A percentile compares a stretch with the other conserved stretches of the same genome.
These are phyloP conservation scores for Mrakia blollopis DNA, from an alignment of 768 basidiomycete species.

Conservation along the genomic window DNA sequence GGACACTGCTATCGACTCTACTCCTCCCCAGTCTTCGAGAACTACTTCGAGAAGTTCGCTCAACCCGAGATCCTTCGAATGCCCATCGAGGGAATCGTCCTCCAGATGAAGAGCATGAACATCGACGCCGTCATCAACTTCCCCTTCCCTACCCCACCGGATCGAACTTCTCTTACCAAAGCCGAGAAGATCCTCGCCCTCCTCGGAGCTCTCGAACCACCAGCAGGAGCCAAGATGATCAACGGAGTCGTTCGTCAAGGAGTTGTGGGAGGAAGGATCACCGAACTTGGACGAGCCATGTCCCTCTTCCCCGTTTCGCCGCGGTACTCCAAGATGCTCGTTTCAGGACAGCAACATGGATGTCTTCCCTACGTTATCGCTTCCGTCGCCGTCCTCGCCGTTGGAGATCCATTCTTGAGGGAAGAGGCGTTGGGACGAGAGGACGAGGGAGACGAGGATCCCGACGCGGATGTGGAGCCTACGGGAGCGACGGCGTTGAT, in stretches of 20 bases:
- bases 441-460: conserved; percentile 50
- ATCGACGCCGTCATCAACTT: conserved; percentile 95
- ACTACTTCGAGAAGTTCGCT: conserved; percentile 81
- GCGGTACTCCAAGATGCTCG: conserved; percentile 91
- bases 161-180: conserved; percentile 64
- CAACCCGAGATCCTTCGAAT: conserved; percentile 89
- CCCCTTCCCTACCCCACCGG: conserved; percentile 95
- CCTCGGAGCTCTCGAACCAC: conserved; percentile 68
- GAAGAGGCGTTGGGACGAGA: conserved; percentile 56
- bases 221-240: conserved; percentile 42
- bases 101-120: conserved; percentile 99
- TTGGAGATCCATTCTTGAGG: conserved; percentile 91
- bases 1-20: conserved; percentile 98
- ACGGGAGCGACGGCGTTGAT: conserved; percentile 48
- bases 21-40: conserved; percentile 89
- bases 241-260: conserved; percentile 40
- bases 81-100: conserved; percentile 91
- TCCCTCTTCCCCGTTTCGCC: conserved; percentile 89
- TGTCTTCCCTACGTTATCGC: conserved; percentile 87
- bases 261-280: conserved; percentile 60
- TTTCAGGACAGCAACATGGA: conserved; percentile 75
- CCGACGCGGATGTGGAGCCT: conserved; percentile 40
- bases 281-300: conserved; percentile 87
- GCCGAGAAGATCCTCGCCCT: conserved; percentile 75
- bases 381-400: conserved; percentile 82